These are phyloP conservation scores for Saposhnikovia divaricata DNA, from an alignment of 129 eudicot species.

Conservation along the genomic window DNA sequence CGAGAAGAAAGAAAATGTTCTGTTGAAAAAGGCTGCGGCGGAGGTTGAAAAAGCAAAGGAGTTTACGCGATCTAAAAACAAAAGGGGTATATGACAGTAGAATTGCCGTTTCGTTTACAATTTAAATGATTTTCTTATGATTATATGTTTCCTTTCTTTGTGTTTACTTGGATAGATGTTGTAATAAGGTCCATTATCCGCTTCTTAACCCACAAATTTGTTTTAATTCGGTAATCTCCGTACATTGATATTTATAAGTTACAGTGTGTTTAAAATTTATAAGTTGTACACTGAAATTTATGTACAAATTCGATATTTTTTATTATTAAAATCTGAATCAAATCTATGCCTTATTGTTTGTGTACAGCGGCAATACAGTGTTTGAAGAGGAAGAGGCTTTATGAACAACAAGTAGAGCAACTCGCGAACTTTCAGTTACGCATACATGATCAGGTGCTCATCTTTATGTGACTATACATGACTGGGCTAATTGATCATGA, in stretches of 20 bases:
- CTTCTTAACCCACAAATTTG: neutral
- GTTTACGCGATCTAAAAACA: conserved; percentile 34
- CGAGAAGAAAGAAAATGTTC: conserved; percentile 41
- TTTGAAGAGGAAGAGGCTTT: conserved; percentile 30
- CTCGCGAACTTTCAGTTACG: conserved; percentile 33
- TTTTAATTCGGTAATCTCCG: neutral
- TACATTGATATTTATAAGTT: neutral
- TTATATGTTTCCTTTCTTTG: neutral
- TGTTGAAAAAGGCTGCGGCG: conserved; percentile 36
- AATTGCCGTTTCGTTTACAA: neutral
- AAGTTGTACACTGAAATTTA: too few species aligned
- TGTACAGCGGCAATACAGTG: conserved; percentile 29
- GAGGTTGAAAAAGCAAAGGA: conserved; percentile 46
- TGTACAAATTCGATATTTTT: neutral
- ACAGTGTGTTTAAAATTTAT: neutral
- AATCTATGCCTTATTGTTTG: neutral
- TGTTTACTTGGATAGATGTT: neutral
- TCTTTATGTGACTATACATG: neutral
- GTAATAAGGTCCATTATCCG: neutral
- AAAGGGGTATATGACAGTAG: conserved; percentile 26
- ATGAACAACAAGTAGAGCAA: conserved; percentile 32
- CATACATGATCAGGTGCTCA: conserved; percentile 30
- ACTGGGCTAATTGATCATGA: neutral
- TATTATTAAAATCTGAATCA: neutral
- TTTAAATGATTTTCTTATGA: neutral